Evolutionary conservation across 2,329 filamentous ascomycete genomes (phyloP).

Genomic region (Ophiostoma ulmi): DNA sequence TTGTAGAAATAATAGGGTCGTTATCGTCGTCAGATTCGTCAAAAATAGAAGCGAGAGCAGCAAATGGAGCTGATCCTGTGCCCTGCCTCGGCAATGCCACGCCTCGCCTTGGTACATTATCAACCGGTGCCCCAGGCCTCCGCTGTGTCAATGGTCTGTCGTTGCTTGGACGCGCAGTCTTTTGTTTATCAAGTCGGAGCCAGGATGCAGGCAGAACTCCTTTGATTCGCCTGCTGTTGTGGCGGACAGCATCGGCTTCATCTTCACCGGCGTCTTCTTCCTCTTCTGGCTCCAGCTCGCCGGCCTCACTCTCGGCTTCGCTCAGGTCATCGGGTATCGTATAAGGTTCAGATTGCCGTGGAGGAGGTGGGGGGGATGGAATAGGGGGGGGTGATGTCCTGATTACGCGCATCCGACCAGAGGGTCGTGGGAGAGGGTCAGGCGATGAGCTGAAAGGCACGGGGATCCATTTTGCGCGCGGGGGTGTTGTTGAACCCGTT

Average conservation of each 20-base stretch:
- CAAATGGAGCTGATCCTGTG: slow-evolving; percentile 30
- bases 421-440: background rate
- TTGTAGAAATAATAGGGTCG: background rate
- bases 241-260: slow-evolving; percentile 40
- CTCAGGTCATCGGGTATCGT: slow-evolving; percentile 13
- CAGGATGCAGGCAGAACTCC: slow-evolving; percentile 64
- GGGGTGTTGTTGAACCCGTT: background rate
- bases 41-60: slow-evolving; percentile 25
- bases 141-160: slow-evolving; percentile 27
- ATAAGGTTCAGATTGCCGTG: background rate
- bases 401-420: background rate
- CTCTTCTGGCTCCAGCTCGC: slow-evolving; percentile 20
- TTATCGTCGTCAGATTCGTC: background rate
- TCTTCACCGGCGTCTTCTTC: slow-evolving; percentile 30
- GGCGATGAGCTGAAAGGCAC: slow-evolving; percentile 25
- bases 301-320: slow-evolving; percentile 16
- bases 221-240: slow-evolving; percentile 45
- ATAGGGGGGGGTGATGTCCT: slow-evolving; percentile 1
- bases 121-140: slow-evolving; percentile 32
- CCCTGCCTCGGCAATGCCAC: slow-evolving; percentile 44
- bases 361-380: background rate
- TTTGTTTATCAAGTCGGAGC: slow-evolving; percentile 54
- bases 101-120: slow-evolving; percentile 42
- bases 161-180: slow-evolving; percentile 30
- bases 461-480: slow-evolving; percentile 21